These are phyloP conservation scores for Malus hybrid DNA, from an alignment of 331 rosid species.

Conservation along the genomic window DNA sequence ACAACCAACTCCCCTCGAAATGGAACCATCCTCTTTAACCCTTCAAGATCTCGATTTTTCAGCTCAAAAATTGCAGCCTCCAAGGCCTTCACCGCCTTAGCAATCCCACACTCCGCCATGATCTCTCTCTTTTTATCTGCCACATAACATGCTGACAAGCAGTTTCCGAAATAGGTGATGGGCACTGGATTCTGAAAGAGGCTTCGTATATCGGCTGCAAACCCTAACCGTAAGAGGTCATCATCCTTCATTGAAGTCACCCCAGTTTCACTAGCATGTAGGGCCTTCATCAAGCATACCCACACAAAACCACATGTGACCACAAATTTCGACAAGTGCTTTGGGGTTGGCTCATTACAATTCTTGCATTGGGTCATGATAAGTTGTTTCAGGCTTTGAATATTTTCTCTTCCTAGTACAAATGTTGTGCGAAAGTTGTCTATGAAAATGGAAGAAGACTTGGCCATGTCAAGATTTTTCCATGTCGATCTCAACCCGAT, in stretches of 20 bases:
- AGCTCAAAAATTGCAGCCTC: constrained; percentile 18
- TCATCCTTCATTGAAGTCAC: not conserved
- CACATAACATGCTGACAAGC: not conserved
- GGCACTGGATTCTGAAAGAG: constrained; percentile 17
- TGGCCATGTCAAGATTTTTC: not conserved
- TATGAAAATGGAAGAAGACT: not conserved
- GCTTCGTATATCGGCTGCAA: not conserved
- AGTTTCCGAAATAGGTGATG: constrained; percentile 45
- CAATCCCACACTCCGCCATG: constrained; percentile 33
- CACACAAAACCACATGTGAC: constrained; percentile 39
- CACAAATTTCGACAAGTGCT: constrained; percentile 33
- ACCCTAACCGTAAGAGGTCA: not conserved
- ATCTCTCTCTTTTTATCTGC: constrained; percentile 20
- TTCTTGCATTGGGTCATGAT: not conserved
- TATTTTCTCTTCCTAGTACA: not conserved
- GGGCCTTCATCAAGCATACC: constrained; percentile 32
- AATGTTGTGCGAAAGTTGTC: constrained; percentile 11
- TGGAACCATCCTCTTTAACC: constrained; percentile 7
- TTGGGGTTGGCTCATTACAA: not conserved
- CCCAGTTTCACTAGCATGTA: not conserved
- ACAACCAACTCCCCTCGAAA: not conserved
- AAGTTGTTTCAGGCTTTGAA: constrained; percentile 3
- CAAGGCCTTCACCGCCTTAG: constrained; percentile 23
- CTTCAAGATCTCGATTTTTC: constrained; percentile 19
- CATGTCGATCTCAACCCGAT: not conserved